phyloP scores from a whole-genome alignment of 805 yeast genomes.

The Hyphopichia homilentoma region DNA sequence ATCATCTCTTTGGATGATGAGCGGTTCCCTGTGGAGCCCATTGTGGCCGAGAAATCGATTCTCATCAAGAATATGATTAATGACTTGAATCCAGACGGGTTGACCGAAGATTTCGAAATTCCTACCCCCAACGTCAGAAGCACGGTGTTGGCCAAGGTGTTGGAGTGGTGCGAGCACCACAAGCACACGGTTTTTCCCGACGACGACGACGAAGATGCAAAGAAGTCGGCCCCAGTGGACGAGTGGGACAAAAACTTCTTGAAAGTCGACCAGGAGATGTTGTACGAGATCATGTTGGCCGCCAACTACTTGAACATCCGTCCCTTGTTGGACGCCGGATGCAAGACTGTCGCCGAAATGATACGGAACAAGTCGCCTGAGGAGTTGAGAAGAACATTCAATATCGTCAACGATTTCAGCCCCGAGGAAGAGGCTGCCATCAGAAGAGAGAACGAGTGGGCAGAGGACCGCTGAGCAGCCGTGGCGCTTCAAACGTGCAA shows the following conservation, averaged over 20 bases:
- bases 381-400: slow-evolving; percentile 75
- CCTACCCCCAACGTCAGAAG: slow-evolving; percentile 91
- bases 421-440: slow-evolving; percentile 89
- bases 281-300: slow-evolving; percentile 77
- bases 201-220: slow-evolving; percentile 77
- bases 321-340: slow-evolving; percentile 73
- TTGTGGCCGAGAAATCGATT: slow-evolving; percentile 83
- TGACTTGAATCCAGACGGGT: slow-evolving; percentile 59
- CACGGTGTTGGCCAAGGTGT: slow-evolving; percentile 80
- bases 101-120: slow-evolving; percentile 69
- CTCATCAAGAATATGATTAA: slow-evolving; percentile 83
- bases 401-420: slow-evolving; percentile 76
- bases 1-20: slow-evolving; percentile 81
- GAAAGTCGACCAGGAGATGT: slow-evolving; percentile 89
- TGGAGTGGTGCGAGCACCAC: slow-evolving; percentile 96
- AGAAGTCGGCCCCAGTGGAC: slow-evolving; percentile 86
- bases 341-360: slow-evolving; percentile 82
- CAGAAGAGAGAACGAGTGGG: slow-evolving; percentile 87
- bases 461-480: slow-evolving; percentile 72
- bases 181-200: slow-evolving; percentile 74
- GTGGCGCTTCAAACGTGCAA: no score
- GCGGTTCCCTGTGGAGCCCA: slow-evolving; percentile 67
- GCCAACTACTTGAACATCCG: slow-evolving; percentile 75
- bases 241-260: slow-evolving; percentile 95
- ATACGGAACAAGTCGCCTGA: slow-evolving; percentile 77